Base-by-base conservation (phyloP, 495 filamentous ascomycete genomes). In the Aspergillus funiculosus region DNA sequence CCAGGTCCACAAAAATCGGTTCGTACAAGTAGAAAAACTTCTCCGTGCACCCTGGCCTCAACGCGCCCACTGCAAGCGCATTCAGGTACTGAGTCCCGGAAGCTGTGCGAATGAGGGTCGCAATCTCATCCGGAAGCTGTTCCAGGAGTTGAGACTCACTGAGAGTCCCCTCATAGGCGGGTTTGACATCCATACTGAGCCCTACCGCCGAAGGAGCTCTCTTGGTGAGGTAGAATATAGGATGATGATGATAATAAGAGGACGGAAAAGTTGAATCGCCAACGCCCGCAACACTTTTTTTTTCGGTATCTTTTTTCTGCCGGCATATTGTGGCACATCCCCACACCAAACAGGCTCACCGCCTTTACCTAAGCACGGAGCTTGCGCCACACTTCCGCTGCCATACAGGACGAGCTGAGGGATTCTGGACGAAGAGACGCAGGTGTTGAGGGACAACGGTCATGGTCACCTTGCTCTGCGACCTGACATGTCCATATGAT, bases 1-100 rank as follows among this genome's bases (percentile, higher is more conserved):
- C 87, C 34, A 89, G 64, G 59, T 96, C 88, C 50, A 87, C 78
- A 53, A 91, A 84, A 36, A 87, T 61, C 37, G 68, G 66, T 62
- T 86, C 77, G 59, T 87, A 86, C 47, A 79, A 68, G 48, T 71
- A 66, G 55, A 90, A 90, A 56, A 95, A 70, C 13, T 61, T 61
- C 49, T 84, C 73, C 41, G 87, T 89, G 50, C 75, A 69, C 41
- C 68, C 60, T 35, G 86, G 71, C 48, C 81, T 67, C 49, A 91
- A 73, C 20, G 88, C 81, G 44, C 79, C 75, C 46, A 66, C 63
- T 43, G 85, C 75, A 58, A 94, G 69, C 43, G 77, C 74, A 60
- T 85, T 78, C 40, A 92, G 77, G 64, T 88, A 83, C 53, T 77
- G 71, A 42, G 72, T 68, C 53, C 81, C 75, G 41, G 69, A 74